These are phyloP conservation scores for Acacia crassicarpa DNA, from an alignment of 306 rosid species.

Conservation along the genomic window DNA sequence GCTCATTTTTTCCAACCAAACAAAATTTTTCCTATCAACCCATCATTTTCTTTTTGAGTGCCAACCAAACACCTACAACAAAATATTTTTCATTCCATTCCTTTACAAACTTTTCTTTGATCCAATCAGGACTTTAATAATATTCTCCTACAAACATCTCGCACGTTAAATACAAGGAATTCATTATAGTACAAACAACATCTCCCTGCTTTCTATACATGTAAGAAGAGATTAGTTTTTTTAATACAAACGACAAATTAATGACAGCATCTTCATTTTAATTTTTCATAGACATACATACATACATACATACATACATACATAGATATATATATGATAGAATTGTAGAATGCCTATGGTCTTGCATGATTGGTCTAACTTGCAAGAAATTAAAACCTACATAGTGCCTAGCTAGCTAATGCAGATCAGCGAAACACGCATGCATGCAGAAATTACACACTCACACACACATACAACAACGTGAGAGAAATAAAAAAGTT, in stretches of 20 bases:
- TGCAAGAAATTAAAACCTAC: neutral
- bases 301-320: neutral
- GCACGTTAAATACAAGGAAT: neutral
- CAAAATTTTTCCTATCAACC: too few species aligned
- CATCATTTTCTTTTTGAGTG: too few species aligned
- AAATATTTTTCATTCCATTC: too few species aligned
- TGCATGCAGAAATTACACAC: neutral
- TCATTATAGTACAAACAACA: neutral
- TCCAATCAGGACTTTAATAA: too few species aligned
- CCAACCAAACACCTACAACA: too few species aligned
- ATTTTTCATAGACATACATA: neutral
- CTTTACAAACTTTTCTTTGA: too few species aligned
- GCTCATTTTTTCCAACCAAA: too few species aligned
- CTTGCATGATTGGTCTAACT: neutral
- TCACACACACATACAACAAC: neutral
- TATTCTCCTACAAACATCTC: neutral
- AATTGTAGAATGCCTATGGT: neutral
- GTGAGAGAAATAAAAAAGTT: neutral
- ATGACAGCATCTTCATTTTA: neutral
- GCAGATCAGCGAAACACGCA: neutral
- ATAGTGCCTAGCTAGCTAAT: neutral
- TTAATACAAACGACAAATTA: neutral
- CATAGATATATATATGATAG: neutral
- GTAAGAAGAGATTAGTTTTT: neutral
- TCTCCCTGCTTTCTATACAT: neutral